phyloP scores from a whole-genome alignment of 164 flowering plant species.

The Tinospora cordifolia region DNA sequence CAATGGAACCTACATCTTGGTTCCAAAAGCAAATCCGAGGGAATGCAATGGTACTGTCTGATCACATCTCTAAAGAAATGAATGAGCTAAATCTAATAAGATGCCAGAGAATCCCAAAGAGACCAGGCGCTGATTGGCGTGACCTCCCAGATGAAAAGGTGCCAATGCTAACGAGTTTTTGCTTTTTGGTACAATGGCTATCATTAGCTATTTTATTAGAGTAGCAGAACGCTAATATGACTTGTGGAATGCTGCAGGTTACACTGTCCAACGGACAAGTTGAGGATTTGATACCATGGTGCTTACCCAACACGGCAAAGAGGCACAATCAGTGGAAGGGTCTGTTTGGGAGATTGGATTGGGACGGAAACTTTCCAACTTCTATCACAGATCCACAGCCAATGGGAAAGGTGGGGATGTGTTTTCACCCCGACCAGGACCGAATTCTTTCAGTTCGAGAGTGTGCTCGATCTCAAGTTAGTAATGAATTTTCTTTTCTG shows the following conservation, averaged over 20 bases:
- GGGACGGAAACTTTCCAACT: conserved; percentile 96
- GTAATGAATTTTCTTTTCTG: conserved; percentile 11
- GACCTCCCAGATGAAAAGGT: conserved; percentile 91
- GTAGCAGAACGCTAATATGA: background rate
- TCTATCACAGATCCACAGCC: conserved; percentile 94
- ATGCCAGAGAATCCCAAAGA: conserved; percentile 75
- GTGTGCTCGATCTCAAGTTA: conserved; percentile 91
- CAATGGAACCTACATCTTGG: conserved; percentile 68
- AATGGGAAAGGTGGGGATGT: conserved; percentile 98
- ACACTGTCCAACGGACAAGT: conserved; percentile 65
- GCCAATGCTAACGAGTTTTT: background rate
- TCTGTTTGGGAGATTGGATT: conserved; percentile 83
- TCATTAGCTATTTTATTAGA: background rate
- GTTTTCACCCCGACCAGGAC: conserved; percentile 94
- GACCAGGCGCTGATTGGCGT: conserved; percentile 94
- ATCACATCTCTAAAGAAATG: conserved; percentile 95
- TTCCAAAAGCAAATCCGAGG: conserved; percentile 85
- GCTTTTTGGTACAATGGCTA: background rate
- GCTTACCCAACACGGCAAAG: conserved; percentile 30
- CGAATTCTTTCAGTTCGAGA: conserved; percentile 88
- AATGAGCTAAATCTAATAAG: conserved; percentile 73
- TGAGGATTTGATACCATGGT: conserved; percentile 67
- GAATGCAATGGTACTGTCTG: conserved; percentile 35
- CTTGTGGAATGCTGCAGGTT: conserved; percentile 41
- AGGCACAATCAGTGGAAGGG: conserved; percentile 97